A percentile compares a stretch with the other conserved stretches of the same genome.
Conservation (phyloP, 225 moss, liverwort and hornwort species). For the Climacium dendroides region DNA sequence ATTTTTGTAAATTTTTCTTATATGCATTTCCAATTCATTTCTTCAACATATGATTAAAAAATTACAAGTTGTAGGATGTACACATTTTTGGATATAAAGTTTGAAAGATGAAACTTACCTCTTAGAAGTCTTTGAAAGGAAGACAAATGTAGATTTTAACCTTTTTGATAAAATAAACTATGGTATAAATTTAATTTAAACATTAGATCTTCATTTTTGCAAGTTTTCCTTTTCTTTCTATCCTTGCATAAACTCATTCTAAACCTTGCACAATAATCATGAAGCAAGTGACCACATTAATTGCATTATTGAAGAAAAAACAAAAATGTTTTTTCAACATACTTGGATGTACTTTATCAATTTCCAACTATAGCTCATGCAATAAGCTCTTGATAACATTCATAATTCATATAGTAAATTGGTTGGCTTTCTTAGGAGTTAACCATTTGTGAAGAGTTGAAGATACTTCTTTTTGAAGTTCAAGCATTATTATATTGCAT, state of each 20-base stretch:
- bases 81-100: background rate
- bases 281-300: background rate
- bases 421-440: accelerated
- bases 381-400: background rate
- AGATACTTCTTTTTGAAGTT: background rate
- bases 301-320: background rate
- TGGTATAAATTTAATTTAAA: background rate
- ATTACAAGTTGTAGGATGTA: background rate
- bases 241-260: background rate
- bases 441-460: background rate
- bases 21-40: background rate
- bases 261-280: background rate
- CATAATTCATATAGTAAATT: background rate
- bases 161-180: background rate
- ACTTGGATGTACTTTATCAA: accelerated
- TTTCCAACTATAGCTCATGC: too few relatives aligned
- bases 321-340: background rate
- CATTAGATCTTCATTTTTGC: accelerated
- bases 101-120: background rate
- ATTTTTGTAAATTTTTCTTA: background rate
- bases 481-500: background rate
- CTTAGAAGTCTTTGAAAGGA: accelerated
- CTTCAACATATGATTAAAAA: accelerated
- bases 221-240: background rate
- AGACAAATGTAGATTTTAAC: background rate